Percentiles rank a stretch among this genome's conserved stretches.
Conservation (phyloP, 345 rosid species). For the Trapa bicornis region DNA sequence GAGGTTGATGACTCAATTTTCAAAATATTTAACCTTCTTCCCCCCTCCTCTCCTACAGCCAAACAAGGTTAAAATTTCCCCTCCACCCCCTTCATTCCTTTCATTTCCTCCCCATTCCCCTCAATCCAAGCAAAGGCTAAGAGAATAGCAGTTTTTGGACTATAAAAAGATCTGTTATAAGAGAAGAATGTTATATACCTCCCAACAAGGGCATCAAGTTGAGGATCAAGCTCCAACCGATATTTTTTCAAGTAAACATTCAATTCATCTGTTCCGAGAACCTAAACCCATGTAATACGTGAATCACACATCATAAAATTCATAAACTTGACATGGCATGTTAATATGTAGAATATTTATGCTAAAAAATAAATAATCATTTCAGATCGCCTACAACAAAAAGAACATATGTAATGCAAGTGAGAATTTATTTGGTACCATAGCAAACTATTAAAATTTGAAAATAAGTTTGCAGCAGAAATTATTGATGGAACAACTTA, state of each 20-base stretch:
- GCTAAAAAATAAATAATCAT: neutral
- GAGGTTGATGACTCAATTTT: too few species aligned
- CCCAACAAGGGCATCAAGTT: conserved; percentile 86
- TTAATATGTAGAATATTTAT: neutral
- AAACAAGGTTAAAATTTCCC: too few species aligned
- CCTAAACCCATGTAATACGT: conserved; percentile 27
- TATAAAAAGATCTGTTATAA: neutral
- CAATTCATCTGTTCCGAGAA: conserved; percentile 84
- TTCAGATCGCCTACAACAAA: neutral
- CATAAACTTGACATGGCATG: neutral
- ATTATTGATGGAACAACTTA: too few species aligned
- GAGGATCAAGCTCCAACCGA: conserved; percentile 82
- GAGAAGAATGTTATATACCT: conserved; percentile 28
- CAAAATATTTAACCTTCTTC: too few species aligned
- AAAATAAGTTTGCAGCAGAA: too few species aligned
- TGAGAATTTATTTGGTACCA: too few species aligned
- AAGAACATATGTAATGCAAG: too few species aligned
- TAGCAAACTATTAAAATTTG: too few species aligned
- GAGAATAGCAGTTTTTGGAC: neutral
- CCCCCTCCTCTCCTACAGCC: too few species aligned
- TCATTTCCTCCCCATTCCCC: too few species aligned
- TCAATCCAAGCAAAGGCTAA: too few species aligned
- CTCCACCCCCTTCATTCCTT: too few species aligned
- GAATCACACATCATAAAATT: neutral
- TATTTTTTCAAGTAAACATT: conserved; percentile 84